Conservation (phyloP, 2,329 filamentous ascomycete species). For the Grosmannia huntii region DNA sequence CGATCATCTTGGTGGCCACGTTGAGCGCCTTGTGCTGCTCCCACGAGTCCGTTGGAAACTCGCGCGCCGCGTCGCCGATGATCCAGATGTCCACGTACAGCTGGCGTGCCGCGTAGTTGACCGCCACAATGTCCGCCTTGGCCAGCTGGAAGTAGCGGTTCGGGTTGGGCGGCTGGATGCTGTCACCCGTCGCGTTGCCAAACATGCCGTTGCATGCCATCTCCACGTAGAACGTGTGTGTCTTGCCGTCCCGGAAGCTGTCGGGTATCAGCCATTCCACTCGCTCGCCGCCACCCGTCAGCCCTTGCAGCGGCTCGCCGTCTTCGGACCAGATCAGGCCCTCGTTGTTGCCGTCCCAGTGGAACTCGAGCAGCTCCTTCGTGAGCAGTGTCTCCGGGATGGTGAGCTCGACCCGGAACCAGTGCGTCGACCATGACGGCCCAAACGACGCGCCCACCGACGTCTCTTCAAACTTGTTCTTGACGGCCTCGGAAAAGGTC, state of each 20-base stretch:
- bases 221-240: constrained; percentile 87
- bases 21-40: constrained; percentile 78
- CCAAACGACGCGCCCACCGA: constrained; percentile 71
- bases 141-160: constrained; percentile 66
- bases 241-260: constrained; percentile 67
- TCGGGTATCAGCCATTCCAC: constrained; percentile 84
- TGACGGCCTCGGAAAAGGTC: constrained; percentile 71
- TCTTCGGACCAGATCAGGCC: constrained; percentile 88
- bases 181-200: constrained; percentile 74
- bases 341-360: constrained; percentile 93
- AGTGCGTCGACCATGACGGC: constrained; percentile 94
- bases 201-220: constrained; percentile 99
- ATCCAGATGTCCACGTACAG: constrained; percentile 94
- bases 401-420: constrained; percentile 77
- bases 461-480: constrained; percentile 61
- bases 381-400: constrained; percentile 60
- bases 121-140: constrained; percentile 74
- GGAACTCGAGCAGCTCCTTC: constrained; percentile 79
- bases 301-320: constrained; percentile 78
- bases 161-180: constrained; percentile 79
- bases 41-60: constrained; percentile 80
- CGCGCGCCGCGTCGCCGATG: constrained; percentile 79
- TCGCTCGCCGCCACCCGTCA: constrained; percentile 81
- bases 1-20: constrained; percentile 78
- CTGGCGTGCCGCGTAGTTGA: constrained; percentile 73